Evolutionary conservation across 768 basidiomycete species (phyloP).

Genomic region (Mycena polygramma): DNA sequence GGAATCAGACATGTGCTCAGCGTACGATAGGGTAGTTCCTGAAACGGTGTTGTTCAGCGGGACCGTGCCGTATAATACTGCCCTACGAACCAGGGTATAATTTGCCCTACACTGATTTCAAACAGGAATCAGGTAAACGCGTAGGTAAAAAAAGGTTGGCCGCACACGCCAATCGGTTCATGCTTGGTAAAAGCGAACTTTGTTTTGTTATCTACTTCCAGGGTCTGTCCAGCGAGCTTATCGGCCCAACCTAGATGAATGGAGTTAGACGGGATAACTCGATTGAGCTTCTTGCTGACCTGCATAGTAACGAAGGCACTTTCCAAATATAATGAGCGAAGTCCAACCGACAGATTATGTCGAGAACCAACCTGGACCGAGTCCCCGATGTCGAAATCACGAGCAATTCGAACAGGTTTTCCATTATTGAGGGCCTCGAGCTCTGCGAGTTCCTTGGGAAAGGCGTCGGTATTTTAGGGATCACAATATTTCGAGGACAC

Average conservation of each 20-base stretch:
- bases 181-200: conserved; percentile 86
- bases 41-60: no score
- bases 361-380: conserved; percentile 56
- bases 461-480: conserved; percentile 2
- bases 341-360: not conserved
- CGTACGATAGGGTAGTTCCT: conserved; percentile 85
- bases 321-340: not conserved
- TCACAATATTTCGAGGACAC: not conserved
- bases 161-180: conserved; percentile 84
- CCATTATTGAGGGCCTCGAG: conserved; percentile 92
- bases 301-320: conserved; percentile 91
- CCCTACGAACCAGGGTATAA: conserved; percentile 74
- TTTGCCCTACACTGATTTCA: conserved; percentile 63
- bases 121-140: no score
- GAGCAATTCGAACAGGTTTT: conserved; percentile 78
- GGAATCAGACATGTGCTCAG: not conserved
- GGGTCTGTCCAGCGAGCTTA: conserved; percentile 89
- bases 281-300: conserved; percentile 8
- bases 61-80: no score
- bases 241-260: conserved; percentile 82
- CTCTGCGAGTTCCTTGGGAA: conserved; percentile 76
- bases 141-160: no score
- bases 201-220: conserved; percentile 83
- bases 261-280: not conserved
- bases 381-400: conserved; percentile 87